Percentiles rank a stretch among this genome's conserved stretches.
These are phyloP conservation scores for Rhexocercosporidium sp. DNA, from an alignment of 2,329 filamentous ascomycete genomes.

Conservation along the genomic window DNA sequence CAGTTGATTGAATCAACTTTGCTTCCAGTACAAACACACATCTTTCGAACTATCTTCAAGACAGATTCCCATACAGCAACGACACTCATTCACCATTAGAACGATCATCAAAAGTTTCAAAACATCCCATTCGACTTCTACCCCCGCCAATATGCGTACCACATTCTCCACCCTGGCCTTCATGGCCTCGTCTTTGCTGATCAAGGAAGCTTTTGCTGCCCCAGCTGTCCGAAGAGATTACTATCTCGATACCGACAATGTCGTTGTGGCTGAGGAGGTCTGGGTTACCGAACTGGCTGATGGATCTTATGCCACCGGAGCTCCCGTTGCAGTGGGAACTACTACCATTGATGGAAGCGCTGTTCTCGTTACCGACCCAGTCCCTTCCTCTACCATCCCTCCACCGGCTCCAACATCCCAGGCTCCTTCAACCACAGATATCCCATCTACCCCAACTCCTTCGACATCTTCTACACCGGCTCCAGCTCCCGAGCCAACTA, in stretches of 20 bases:
- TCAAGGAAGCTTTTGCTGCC: constrained; percentile 36
- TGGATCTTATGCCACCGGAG: constrained; percentile 32
- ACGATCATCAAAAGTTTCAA: neutral
- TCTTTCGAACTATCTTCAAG: neutral
- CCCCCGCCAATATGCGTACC: constrained; percentile 35
- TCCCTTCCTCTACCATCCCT: constrained; percentile 15
- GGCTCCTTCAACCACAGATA: constrained; percentile 4
- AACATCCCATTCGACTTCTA: neutral
- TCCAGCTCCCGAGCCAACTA: constrained; percentile 9
- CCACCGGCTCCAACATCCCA: neutral
- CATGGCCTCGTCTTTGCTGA: constrained; percentile 41
- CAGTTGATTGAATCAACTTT: constrained; percentile 28
- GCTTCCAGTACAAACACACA: neutral
- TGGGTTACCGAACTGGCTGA: constrained; percentile 32
- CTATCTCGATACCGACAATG: constrained; percentile 30
- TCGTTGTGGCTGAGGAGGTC: constrained; percentile 34
- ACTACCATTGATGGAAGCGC: constrained; percentile 26
- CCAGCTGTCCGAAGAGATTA: constrained; percentile 23
- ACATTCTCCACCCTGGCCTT: constrained; percentile 36
- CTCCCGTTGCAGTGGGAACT: constrained; percentile 29
- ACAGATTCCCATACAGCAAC: neutral
- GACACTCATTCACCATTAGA: constrained; percentile 2
- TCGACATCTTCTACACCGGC: constrained; percentile 1
- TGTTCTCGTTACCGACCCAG: constrained; percentile 20
- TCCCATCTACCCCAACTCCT: neutral